A percentile compares a stretch with the other conserved stretches of the same genome.
These are phyloP conservation scores for Bipolaris cookei DNA, from an alignment of 2,329 filamentous ascomycete genomes.

Conservation along the genomic window DNA sequence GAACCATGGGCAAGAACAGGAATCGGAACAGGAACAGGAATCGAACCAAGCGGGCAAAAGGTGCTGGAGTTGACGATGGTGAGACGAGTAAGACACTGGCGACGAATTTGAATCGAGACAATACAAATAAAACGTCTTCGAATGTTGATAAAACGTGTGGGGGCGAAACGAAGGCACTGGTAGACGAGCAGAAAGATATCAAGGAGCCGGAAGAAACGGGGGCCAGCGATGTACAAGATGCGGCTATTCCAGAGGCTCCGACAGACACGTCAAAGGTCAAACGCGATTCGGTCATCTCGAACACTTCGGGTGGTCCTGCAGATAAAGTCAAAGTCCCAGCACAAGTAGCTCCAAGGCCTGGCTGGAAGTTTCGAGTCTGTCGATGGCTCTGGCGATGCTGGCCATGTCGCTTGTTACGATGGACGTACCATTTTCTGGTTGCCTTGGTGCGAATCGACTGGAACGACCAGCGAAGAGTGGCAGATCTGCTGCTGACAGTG, in stretches of 20 bases:
- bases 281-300: constrained; percentile 24
- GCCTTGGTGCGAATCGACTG: constrained; percentile 18
- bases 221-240: background rate
- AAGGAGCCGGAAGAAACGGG: background rate
- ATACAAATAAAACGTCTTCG: background rate
- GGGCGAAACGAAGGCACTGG: no score
- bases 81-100: background rate
- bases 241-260: background rate
- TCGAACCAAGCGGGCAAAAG: constrained; percentile 5
- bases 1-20: constrained; percentile 27
- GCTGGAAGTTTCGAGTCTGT: background rate
- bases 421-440: constrained; percentile 15
- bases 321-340: background rate
- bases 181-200: no score
- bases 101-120: background rate
- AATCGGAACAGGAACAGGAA: constrained; percentile 7
- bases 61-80: background rate
- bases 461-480: constrained; percentile 10
- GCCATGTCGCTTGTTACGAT: constrained; percentile 29
- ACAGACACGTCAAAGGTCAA: constrained; percentile 2
- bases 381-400: constrained; percentile 21
- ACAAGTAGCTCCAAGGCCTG: background rate
- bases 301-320: background rate
- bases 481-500: constrained; percentile 26
- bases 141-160: no score